Evolutionary conservation across 495 filamentous ascomycete species (phyloP), one percentile per base, ranked within the genome.

Genomic region (Pyronema domesticum): DNA sequence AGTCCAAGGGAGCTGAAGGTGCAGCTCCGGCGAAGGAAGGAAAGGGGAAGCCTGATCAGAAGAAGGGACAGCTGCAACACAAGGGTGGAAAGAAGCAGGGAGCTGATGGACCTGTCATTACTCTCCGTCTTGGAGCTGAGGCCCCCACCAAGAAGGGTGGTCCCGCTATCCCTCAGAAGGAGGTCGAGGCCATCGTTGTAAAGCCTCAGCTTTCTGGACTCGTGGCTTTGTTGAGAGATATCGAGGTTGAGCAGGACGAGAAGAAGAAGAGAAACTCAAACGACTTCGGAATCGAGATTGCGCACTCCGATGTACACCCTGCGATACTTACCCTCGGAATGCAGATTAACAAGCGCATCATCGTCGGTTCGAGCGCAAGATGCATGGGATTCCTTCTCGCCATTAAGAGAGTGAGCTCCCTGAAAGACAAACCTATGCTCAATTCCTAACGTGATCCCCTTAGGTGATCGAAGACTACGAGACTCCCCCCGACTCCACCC

Each of bases 401-500:
- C 5, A 94, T 98, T 63, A 91, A 91, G 68, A 76, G 82, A 68
- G 87, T 91, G 70, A 60, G 74, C 72, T 11, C 14, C 36, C 35
- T 34, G 39, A 19, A 30, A 30, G 23, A 14, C 13, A 14, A 15
- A n/a, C 19, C 30, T 30, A 15, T 30, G 1, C 30, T 23, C 4
- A 49, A 2, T 14, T 17, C 19, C 13, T 30, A 14, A 15, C 19
- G 4, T 15, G 4, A 17, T 30, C 53, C 34, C 10, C 46, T 9
- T 52, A 94, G 83, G 84, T 95, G 48, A 89, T 98, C 51, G 78
- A 89, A 66, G 80, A 85, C 15, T 98, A 98, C 62, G 85, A 80
- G 17, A 96, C 89, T 0, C 91, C 93, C 11, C 70, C 79, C 17
- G 80, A 80, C 13, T 86, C 80, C 55, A 86, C 88, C 3, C 75